Evolutionary conservation across 345 rosid genomes (phyloP).

Genomic region (Lepidium sativum): DNA sequence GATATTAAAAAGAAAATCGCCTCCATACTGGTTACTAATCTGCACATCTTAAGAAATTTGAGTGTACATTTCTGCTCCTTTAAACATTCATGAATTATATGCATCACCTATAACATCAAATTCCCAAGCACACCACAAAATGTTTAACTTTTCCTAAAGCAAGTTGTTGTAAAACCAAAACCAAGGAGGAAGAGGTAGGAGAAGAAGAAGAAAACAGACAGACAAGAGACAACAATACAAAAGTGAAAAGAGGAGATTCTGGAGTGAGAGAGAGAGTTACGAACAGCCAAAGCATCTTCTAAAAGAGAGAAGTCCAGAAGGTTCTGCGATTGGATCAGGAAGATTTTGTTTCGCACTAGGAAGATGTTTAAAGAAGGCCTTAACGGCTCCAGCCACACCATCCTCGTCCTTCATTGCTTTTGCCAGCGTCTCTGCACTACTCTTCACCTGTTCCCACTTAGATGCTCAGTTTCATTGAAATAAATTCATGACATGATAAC

Average conservation of each 20-base stretch:
- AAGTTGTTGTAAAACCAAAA: conserved; percentile 3
- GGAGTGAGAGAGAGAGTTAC: conserved; percentile 19
- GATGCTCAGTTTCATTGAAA: conserved; percentile 10
- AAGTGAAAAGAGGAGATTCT: conserved; percentile 11
- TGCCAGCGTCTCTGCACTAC: conserved; percentile 72
- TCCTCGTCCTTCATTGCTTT: conserved; percentile 90
- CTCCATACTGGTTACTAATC: neutral
- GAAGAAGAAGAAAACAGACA: neutral
- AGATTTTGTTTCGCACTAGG: conserved; percentile 28
- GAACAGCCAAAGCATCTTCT: conserved; percentile 78
- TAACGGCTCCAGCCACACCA: conserved; percentile 93
- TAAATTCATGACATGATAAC: neutral
- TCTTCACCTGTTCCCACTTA: conserved; percentile 60
- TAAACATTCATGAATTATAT: conserved; percentile 3
- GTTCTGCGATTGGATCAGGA: conserved; percentile 27
- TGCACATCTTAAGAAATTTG: neutral
- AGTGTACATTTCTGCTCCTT: neutral
- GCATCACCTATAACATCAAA: conserved; percentile 7
- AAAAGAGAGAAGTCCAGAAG: conserved; percentile 39
- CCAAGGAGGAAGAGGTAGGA: neutral
- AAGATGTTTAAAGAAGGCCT: conserved; percentile 86
- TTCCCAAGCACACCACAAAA: neutral
- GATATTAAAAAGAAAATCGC: conserved; percentile 2
- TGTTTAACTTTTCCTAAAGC: conserved; percentile 4
- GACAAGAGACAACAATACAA: conserved; percentile 5